Base-by-base conservation (phyloP, 495 filamentous ascomycete species). In the Aspergillus haitiensis region DNA sequence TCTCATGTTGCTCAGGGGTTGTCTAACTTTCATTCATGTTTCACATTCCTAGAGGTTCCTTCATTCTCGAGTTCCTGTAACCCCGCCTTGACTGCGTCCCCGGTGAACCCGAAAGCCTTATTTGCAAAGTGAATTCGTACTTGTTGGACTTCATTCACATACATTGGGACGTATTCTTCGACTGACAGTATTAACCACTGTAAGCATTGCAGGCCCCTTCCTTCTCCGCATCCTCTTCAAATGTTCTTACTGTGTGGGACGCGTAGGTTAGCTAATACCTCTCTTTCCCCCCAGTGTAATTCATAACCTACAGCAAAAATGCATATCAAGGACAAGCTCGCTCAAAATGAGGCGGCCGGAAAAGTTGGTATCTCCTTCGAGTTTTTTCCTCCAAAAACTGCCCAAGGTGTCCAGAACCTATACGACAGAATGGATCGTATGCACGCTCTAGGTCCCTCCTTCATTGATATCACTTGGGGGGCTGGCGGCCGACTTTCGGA, bases 361-460 rank as follows among this genome's bases (percentile, higher is more conserved):
- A 83, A 85, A 63, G 87, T 92, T 49, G 91, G 89, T 55, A 96
- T 97, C 82, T 98, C 95, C 33, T 99, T 99, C 73, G 95, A 99
- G 77, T 99, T 96, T 81, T 99, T 98, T 76, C 93, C 95, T 47
- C 95, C 95, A n/a, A 99, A 99, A 78, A 99, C 95, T 1, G 93
- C 94, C 1, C 72, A 88, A 81, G 95, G 95, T 83, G 93, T 99
- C 8, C 95, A 98, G 79, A 99, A 99, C 72, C 85, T 99, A 56
- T 99, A 99, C 78, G 95, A 99, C 71, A 89, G 93, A 65, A 98
- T 99, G 90, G 92, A 99, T 78, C 92, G 93, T 70, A 99, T 99
- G 95, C 91, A 98, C 73, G 81, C 82, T 64, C 84, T 94, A 56
- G 93, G 94, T 0, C 95, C 95, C 12, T 86, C 89, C 61, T 99